Conservation (phyloP, 352 stramenopile genomes). For the Phytophthora podocarpi region DNA sequence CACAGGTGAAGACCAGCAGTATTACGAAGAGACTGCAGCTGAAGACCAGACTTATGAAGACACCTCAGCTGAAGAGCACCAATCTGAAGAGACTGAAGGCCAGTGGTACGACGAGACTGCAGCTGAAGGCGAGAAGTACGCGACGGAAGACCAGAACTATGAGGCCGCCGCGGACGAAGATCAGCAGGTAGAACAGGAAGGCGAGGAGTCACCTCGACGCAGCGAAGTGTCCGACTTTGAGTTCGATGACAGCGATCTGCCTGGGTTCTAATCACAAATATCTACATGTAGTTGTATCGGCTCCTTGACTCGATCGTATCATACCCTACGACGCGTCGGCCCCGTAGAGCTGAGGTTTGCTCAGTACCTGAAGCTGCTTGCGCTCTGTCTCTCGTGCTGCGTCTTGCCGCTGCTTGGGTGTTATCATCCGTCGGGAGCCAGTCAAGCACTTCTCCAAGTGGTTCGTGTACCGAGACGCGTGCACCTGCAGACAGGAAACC, state of each 20-base stretch:
- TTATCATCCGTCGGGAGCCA: conserved; percentile 53
- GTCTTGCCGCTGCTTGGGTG: conserved; percentile 41
- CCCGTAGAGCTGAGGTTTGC: conserved; percentile 37
- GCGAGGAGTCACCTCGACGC: conserved; percentile 28
- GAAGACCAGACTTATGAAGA: conserved; percentile 9
- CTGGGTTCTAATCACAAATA: conserved; percentile 33
- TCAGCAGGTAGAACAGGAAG: conserved; percentile 7
- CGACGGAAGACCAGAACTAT: conserved; percentile 8
- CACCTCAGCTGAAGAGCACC: neutral
- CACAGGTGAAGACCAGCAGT: neutral
- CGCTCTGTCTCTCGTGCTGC: conserved; percentile 40
- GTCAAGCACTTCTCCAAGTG: conserved; percentile 81
- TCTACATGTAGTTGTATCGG: conserved; percentile 18
- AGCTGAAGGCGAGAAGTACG: conserved; percentile 9
- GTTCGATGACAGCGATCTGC: conserved; percentile 69
- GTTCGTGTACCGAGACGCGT: conserved; percentile 71
- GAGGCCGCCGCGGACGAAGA: conserved; percentile 1
- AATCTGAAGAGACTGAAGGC: conserved; percentile 8
- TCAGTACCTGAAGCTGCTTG: conserved; percentile 43
- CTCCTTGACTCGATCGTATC: neutral
- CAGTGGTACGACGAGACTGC: conserved; percentile 24
- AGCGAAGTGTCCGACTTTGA: conserved; percentile 51
- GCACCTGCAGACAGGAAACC: conserved; percentile 36
- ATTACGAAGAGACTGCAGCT: neutral
- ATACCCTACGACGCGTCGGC: conserved; percentile 10